Percentiles rank a stretch among this genome's conserved stretches.
Evolutionary conservation across 208 protist species (phyloP).

Genomic region (Angomonas ambiguus): DNA sequence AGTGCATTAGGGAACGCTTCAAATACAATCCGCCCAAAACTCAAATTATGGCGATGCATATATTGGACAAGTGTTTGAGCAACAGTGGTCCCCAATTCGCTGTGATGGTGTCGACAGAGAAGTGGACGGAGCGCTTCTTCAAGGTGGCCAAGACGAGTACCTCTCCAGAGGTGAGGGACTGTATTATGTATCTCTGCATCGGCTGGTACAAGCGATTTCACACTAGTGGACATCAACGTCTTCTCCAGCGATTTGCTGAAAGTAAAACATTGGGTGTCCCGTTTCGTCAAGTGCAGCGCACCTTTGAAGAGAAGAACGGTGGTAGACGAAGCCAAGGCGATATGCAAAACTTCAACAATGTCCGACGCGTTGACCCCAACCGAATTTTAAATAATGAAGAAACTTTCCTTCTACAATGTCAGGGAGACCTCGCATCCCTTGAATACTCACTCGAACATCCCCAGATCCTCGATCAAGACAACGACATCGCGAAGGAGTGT

Average conservation of each 20-base stretch:
- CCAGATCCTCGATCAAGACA: slow-evolving; percentile 63
- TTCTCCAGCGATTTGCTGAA: slow-evolving; percentile 66
- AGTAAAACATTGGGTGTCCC: slow-evolving; percentile 64
- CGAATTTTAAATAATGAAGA: slow-evolving; percentile 63
- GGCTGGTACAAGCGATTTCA: slow-evolving; percentile 76
- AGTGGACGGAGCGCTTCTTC: slow-evolving; percentile 87
- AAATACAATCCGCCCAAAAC: slow-evolving; percentile 54
- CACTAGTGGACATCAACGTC: slow-evolving; percentile 68
- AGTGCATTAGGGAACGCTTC: slow-evolving; percentile 69
- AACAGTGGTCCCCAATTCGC: slow-evolving; percentile 71
- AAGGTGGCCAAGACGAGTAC: slow-evolving; percentile 72
- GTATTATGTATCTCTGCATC: slow-evolving; percentile 68
- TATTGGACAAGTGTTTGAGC: slow-evolving; percentile 75
- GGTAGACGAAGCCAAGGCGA: slow-evolving; percentile 1
- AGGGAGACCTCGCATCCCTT: slow-evolving; percentile 82
- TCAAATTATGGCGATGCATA: slow-evolving; percentile 60
- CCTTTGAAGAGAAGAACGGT: slow-evolving; percentile 35
- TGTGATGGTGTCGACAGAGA: slow-evolving; percentile 73
- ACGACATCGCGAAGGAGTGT: slow-evolving; percentile 77
- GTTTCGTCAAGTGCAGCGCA: slow-evolving; percentile 39
- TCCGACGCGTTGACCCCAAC: slow-evolving; percentile 38
- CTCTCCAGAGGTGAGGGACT: slow-evolving; percentile 38
- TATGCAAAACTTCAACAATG: slow-evolving; percentile 33
- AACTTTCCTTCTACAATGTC: slow-evolving; percentile 67
- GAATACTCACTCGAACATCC: slow-evolving; percentile 87